Evolutionary conservation across 768 basidiomycete genomes (phyloP), one percentile per base, ranked within the genome.

Genomic region (Lactarius hatsudake): DNA sequence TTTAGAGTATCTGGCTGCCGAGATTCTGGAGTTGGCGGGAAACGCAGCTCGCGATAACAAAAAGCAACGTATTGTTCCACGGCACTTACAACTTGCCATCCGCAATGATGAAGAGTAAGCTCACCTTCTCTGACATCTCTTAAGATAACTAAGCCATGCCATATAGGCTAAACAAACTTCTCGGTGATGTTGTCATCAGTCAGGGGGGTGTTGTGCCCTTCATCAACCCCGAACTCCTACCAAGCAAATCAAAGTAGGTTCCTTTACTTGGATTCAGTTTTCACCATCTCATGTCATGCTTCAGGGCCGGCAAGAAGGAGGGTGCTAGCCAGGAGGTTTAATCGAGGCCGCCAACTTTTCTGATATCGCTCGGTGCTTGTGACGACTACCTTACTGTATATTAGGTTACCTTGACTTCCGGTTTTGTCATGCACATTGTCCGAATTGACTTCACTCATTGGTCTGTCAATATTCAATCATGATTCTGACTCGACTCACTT

Each of bases 11-110:
- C 88, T 96, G 68, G 90, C 93, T 67, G 94, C 94, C 56, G 94
- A 96, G 78, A 94, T 96, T 77, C 88, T 96, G 70, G 94, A 96
- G 77, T 83, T 96, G 43, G 94, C 94, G 69, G 94, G 94, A 48
- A 91, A 91, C 72, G 91, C 91, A 18, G 91, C 88, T 34, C 85
- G 88, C 67, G 88, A 87, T 77, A 89, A 89, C 82, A 89, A 92
- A 84, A 91, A 95, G 82, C 89, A 91, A 72, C 93, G 94, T 89
- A 95, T 96, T 73, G 91, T 95, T 28, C 94, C 94, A 63, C 88
- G 94, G 74, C 94, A 96, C 79, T 78, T 96, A 59, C 94, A 96
- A 75, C 87, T 96, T 63, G 94, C 94, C 71, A 93, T 96, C 78
- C 86, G 94, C 72, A 93, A 94, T 77, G 94, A 96, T 71, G 94